These are phyloP conservation scores for Mortierella sp. DNA, from an alignment of 371 early-diverging fungal genomes.

Conservation along the genomic window DNA sequence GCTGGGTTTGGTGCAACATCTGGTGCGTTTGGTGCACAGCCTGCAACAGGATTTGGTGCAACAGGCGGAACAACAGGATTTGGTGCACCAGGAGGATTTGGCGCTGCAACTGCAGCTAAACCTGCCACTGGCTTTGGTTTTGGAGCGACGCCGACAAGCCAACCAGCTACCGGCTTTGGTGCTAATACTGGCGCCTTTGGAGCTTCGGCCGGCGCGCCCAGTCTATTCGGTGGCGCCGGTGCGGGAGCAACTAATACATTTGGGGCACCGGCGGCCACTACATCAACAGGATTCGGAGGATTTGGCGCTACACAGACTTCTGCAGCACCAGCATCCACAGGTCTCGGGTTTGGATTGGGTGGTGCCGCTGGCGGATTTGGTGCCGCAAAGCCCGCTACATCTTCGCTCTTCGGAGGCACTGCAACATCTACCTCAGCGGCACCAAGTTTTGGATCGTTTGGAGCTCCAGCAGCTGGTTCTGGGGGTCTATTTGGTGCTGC, in stretches of 20 bases:
- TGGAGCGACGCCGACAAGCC: constrained; percentile 61
- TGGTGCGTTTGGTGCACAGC: constrained; percentile 56
- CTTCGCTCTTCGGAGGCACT: constrained; percentile 56
- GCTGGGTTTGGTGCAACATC: constrained; percentile 30
- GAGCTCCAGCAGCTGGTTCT: constrained; percentile 36
- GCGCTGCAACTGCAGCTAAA: constrained; percentile 59
- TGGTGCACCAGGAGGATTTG: constrained; percentile 60
- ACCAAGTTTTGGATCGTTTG: constrained; percentile 55
- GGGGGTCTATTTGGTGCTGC: constrained; percentile 47
- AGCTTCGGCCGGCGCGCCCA: constrained; percentile 40
- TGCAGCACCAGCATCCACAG: constrained; percentile 49
- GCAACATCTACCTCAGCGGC: constrained; percentile 39
- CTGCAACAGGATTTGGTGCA: constrained; percentile 57
- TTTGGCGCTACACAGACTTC: constrained; percentile 63
- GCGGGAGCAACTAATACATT: constrained; percentile 64
- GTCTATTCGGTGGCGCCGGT: constrained; percentile 71
- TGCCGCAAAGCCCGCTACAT: constrained; percentile 56
- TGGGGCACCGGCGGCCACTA: constrained; percentile 49
- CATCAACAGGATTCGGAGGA: constrained; percentile 61
- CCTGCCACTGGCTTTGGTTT: constrained; percentile 64
- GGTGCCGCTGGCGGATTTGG: constrained; percentile 62
- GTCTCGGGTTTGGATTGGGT: constrained; percentile 61
- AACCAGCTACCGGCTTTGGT: constrained; percentile 64
- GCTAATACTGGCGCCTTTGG: constrained; percentile 50
- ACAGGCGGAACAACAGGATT: constrained; percentile 53